Conservation (phyloP, 2,329 filamentous ascomycete genomes). For the Daldinia sp. region DNA sequence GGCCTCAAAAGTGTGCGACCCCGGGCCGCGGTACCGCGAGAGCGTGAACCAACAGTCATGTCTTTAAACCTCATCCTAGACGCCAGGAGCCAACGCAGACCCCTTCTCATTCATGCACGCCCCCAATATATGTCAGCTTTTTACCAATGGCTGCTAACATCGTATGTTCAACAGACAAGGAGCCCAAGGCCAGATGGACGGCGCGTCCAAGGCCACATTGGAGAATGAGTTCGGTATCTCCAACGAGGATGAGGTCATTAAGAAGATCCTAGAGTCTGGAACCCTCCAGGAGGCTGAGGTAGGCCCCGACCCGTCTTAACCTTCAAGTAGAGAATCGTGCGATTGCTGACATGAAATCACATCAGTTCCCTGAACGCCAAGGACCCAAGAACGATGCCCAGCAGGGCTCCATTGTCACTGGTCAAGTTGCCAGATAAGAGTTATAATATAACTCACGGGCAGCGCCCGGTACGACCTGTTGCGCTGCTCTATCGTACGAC, state of each 20-base stretch:
- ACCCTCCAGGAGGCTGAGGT: constrained; percentile 72
- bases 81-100: constrained; percentile 24
- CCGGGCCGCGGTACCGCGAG: constrained; percentile 16
- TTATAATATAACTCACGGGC: constrained; percentile 12
- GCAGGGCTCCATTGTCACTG: constrained; percentile 58
- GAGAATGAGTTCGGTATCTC: constrained; percentile 89
- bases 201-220: constrained; percentile 78
- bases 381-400: constrained; percentile 65
- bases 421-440: constrained; percentile 54
- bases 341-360: constrained; percentile 14
- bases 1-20: constrained; percentile 15
- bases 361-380: constrained; percentile 65
- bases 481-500: constrained; percentile 1
- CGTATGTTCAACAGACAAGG: constrained; percentile 74
- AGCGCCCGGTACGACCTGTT: constrained; percentile 14
- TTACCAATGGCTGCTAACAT: constrained; percentile 38
- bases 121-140: background rate
- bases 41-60: constrained; percentile 7
- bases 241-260: constrained; percentile 83
- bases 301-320: constrained; percentile 39
- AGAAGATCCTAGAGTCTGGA: constrained; percentile 83
- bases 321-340: background rate
- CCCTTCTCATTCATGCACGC: background rate
- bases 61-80: constrained; percentile 3
- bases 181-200: constrained; percentile 81